These are phyloP conservation scores for Pseudomassariella vexata DNA, from an alignment of 2,329 filamentous ascomycete species.

Conservation along the genomic window DNA sequence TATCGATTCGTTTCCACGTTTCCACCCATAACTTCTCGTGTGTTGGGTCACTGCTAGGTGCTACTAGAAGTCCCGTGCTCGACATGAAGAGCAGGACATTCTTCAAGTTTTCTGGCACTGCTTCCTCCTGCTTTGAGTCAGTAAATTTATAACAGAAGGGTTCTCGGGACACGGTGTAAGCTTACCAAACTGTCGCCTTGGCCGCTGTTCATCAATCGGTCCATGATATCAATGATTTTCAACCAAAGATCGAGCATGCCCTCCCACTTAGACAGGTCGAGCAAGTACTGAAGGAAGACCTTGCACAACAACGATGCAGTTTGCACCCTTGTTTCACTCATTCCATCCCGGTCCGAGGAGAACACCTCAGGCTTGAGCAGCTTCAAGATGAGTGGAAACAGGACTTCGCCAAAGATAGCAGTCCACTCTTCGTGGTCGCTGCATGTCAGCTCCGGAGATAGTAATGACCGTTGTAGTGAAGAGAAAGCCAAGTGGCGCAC, in stretches of 20 bases:
- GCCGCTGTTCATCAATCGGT: conserved; percentile 91
- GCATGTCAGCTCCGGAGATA: conserved; percentile 80
- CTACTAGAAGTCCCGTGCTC: conserved; percentile 76
- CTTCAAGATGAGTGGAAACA: conserved; percentile 84
- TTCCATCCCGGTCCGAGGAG: conserved; percentile 81
- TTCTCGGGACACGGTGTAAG: conserved; percentile 16
- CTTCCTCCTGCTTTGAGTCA: conserved; percentile 64
- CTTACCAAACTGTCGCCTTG: conserved; percentile 82
- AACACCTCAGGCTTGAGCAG: conserved; percentile 93
- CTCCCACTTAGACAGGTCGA: conserved; percentile 76
- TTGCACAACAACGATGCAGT: conserved; percentile 88
- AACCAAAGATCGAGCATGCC: conserved; percentile 91
- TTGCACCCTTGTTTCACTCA: conserved; percentile 92
- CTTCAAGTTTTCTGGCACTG: conserved; percentile 90
- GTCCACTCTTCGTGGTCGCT: conserved; percentile 87
- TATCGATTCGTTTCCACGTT: conserved; percentile 60
- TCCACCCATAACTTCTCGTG: conserved; percentile 55
- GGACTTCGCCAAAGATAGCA: conserved; percentile 86
- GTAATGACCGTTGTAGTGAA: conserved; percentile 76
- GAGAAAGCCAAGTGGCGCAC: conserved; percentile 85
- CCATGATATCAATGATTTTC: conserved; percentile 88
- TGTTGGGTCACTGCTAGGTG: conserved; percentile 53
- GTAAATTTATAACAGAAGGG: conserved; percentile 6
- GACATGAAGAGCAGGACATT: conserved; percentile 96
- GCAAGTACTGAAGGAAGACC: conserved; percentile 90